Base-by-base conservation (phyloP, 192 early-diverging fungal species). In the Linnemannia schmuckeri region DNA sequence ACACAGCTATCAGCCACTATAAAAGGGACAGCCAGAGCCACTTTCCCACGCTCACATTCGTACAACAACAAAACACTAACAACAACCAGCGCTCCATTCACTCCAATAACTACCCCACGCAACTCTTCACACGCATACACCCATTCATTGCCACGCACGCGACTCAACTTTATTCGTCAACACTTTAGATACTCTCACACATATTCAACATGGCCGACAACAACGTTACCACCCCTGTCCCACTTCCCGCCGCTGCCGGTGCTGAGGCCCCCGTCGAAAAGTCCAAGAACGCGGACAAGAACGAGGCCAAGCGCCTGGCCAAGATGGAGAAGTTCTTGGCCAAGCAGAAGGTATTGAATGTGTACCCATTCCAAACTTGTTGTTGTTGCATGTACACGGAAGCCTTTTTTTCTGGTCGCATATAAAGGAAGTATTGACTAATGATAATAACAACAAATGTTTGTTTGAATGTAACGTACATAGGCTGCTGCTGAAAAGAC, bases 311-410 rank as follows among this genome's bases (percentile, higher is more conserved):
- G 90, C 93, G 94, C 87, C 90, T 93, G 72, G 98, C 95, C 63
- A 99, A 99, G 90, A 89, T 97, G 78, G 97, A 95, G 69, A 99
- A 99, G 89, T 97, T 97, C 88, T 87, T 92, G 76, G 96, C 96
- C 46, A 99, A 98, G 91, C 91, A 97, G 85, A 96, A 94, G 73
- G 95, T 96, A 90, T 75, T 84, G 72, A 79, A 77, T 30, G 89
- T 78, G 37, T 46, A 72, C 42, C 12, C 37, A 79, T 46, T 40
- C 76, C 15, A 37, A 76, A 33, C 61, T 55, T 37, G 37, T 5
- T 20, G 68, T 30, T 70, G 40, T 17, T 27, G 40, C 40, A n/a
- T 30, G 24, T 12, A 30, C 61, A 3, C 17, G 2, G 9, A 15
- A 0, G 61, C 57, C 12, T 24, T 20, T 41, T 52, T 38, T 41